Evolutionary conservation across 75 land plant genomes (phyloP).

Genomic region (Sequoia sempervirens): DNA sequence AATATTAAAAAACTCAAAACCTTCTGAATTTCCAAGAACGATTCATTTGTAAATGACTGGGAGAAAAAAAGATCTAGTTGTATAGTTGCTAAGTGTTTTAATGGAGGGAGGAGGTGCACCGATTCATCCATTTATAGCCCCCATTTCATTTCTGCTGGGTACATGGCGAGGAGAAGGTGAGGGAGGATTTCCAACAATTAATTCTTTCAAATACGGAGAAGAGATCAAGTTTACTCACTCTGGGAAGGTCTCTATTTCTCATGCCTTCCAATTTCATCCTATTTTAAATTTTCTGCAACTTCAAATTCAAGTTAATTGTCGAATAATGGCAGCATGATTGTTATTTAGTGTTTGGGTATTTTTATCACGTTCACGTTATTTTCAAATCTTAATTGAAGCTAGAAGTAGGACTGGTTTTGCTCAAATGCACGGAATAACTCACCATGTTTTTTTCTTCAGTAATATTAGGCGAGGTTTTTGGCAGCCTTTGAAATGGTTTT

Average conservation of each 20-base stretch:
- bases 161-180: constrained; percentile 81
- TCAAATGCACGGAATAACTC: neutral
- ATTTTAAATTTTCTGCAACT: neutral
- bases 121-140: constrained; percentile 52
- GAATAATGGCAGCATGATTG: neutral
- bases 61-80: neutral
- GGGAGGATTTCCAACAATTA: constrained; percentile 75
- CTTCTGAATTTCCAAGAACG: neutral
- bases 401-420: neutral
- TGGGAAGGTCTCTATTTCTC: constrained; percentile 42
- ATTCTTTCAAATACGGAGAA: constrained; percentile 68
- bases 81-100: neutral
- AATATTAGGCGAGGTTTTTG: neutral
- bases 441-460: neutral
- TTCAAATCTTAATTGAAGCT: neutral
- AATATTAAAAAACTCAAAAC: neutral
- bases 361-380: neutral
- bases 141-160: constrained; percentile 59
- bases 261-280: neutral
- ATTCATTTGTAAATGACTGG: neutral
- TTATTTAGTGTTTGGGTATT: neutral
- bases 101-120: constrained; percentile 12
- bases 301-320: neutral
- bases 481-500: neutral
- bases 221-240: constrained; percentile 69